Evolutionary conservation across 163 green algal genomes (phyloP), one percentile per base, ranked within the genome.

Genomic region (Scenedesmus sp.): DNA sequence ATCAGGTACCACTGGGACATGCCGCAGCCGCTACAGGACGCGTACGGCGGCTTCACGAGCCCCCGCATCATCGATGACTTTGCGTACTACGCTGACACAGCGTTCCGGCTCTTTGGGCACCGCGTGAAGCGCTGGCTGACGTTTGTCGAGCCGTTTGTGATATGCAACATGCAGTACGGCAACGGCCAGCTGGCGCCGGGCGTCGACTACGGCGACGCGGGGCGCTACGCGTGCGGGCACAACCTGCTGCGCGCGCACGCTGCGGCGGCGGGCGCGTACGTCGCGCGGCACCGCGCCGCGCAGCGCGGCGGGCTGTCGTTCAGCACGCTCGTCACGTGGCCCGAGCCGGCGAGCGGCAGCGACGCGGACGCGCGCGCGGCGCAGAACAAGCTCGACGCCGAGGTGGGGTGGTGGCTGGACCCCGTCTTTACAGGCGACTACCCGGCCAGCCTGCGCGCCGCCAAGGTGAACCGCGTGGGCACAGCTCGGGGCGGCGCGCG

Each of bases 131-230:
- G n/a, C 44, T 79, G 80, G 70, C 31, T 79, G 24, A 74, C 66
- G 0, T 90, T 94, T 75, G 93, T 92, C 33, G 89, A 93, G 85
- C 89, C 89, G 1, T 75, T 75, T 34, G 84, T 82, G 18, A 56
- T 84, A 18, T 80, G 70, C 34, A 63, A 82, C 47, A 44, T 62
- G 78, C 57, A 81, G 60, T 77, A 84, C 50, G 70, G 77, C 39
- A 65, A 50, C 24, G 77, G 77, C 5, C 26, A 63, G 22, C 67
- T 36, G 28, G 77, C 77, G 10, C 77, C 77, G 9, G 77, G 77
- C 26, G 53, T 70, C 3, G 28, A 62, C 39, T 57, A 63, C 18
- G 75, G 75, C 14, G 63, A 70, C 29, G 24, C 34, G 0, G 75
- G 75, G 13, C 50, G 63, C 34, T 82, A 80, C 47, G 47, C 31